Percentiles rank a stretch among this genome's conserved stretches.
Conservation (phyloP, 257 asterid genomes). For the Orobanche coerulescens region DNA sequence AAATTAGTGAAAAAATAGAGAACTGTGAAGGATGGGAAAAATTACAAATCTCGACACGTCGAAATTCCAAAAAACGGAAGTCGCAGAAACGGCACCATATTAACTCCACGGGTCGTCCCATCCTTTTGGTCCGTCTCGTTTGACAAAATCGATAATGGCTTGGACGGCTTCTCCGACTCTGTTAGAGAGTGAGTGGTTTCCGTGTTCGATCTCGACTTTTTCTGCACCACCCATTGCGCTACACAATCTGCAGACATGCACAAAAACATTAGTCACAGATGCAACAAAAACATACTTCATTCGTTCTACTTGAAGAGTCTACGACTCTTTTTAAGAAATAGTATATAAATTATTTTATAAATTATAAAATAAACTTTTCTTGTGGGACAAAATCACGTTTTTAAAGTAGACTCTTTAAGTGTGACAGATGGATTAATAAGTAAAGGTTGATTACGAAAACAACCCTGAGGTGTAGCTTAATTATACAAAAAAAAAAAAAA, state of each 20-base stretch:
- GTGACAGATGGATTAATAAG: too few species aligned
- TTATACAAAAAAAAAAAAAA: too few species aligned
- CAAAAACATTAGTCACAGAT: background rate
- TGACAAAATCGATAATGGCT: constrained; percentile 61
- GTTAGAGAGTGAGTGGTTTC: constrained; percentile 81
- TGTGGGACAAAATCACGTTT: too few species aligned
- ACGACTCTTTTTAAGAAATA: too few species aligned
- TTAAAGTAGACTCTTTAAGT: too few species aligned
- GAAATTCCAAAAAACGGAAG: constrained; percentile 1
- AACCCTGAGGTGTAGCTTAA: too few species aligned
- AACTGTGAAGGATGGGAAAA: background rate
- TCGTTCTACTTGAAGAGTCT: too few species aligned
- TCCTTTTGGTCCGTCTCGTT: constrained; percentile 85
- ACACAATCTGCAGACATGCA: constrained; percentile 46
- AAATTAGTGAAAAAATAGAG: background rate
- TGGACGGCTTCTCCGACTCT: constrained; percentile 67
- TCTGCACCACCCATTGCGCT: constrained; percentile 88
- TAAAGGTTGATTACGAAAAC: background rate
- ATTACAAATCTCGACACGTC: background rate
- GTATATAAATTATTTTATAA: too few species aligned
- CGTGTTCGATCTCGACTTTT: constrained; percentile 67
- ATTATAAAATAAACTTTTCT: too few species aligned
- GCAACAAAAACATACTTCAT: too few species aligned
- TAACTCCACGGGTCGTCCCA: constrained; percentile 96
- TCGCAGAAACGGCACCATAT: background rate